Base-by-base conservation (phyloP, 495 filamentous ascomycete genomes). In the Cetradonia linearis region DNA sequence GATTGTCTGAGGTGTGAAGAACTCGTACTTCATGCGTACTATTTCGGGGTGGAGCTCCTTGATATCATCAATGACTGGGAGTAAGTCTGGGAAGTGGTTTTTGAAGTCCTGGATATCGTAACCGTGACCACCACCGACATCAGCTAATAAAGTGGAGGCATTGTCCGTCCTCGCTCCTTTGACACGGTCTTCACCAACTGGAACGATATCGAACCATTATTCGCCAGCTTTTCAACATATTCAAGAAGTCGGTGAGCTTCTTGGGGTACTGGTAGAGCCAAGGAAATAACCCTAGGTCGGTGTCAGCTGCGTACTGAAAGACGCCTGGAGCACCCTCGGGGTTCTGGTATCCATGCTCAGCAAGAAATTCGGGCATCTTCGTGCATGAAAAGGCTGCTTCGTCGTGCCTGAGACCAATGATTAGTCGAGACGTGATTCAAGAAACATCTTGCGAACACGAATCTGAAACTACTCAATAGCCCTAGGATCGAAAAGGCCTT, bases 131-230 rank as follows among this genome's bases (percentile, higher is more conserved):
- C 68, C 66, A 11, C 62, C 66, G 16, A 69, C 58, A 37, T 71
- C 68, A 9, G 70, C 69, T 2, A 80, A 63, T 6, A 77, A 61
- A 1, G 67, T 65, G 8, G 67, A 66, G 0, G 70, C 54, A 0
- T 40, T 34, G 6, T 59, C 56, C 4, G 56, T 55, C 10, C 65
- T 53, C 2, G 63, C 14, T 11, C 1, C 69, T 73, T 8, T 69
- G 34, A 47, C 44, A 25, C 81, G 71, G 0, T 60, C 67, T 14
- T 73, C 67, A 20, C 66, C 56, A 10, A 72, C 64, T 0, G 73
- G 73, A 50, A 72, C 75, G 1, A 73, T 56, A 47, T 77, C 73
- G 33, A 71, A 77, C 72, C 74, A 76, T 47, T 27, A 70, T 60
- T 13, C 74, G 65, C 9, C 74, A 70, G 55, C 71, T 30, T 38